Evolutionary conservation across 2,329 filamentous ascomycete genomes (phyloP).

Genomic region (Aureobasidium sp.): DNA sequence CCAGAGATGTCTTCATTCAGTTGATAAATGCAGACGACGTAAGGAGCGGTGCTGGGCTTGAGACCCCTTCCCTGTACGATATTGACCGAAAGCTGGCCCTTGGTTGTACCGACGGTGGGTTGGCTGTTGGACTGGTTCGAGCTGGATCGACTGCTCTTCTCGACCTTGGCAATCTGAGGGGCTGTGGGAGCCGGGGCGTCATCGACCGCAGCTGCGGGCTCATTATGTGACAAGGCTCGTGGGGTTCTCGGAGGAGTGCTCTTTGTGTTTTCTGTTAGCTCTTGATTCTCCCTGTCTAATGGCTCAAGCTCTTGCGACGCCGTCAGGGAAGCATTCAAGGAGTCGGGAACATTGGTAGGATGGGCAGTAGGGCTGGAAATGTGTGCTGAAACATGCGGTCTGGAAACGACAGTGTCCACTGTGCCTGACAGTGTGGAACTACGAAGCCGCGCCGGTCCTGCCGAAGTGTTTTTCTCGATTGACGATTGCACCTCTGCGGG

Average conservation of each 20-base stretch:
- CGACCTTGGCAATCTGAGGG: constrained; percentile 38
- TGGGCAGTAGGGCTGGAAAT: constrained; percentile 58
- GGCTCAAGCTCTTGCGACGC: constrained; percentile 37
- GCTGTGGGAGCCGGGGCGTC: constrained; percentile 29
- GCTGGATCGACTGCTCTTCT: constrained; percentile 29
- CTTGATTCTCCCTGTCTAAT: constrained; percentile 54
- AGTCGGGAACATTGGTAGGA: constrained; percentile 40
- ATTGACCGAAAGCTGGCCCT: constrained; percentile 83
- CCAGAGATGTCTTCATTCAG: constrained; percentile 93
- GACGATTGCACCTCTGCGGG: constrained; percentile 1
- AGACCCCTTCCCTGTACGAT: constrained; percentile 81
- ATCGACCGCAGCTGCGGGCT: constrained; percentile 20
- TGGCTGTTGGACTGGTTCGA: constrained; percentile 25
- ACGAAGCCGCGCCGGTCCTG: constrained; percentile 26
- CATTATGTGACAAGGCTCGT: constrained; percentile 63
- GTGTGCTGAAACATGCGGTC: constrained; percentile 59
- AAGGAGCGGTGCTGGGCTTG: constrained; percentile 77
- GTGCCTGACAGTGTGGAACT: constrained; percentile 43
- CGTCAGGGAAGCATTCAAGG: constrained; percentile 41
- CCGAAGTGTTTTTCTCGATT: constrained; percentile 19
- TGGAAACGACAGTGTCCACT: constrained; percentile 58
- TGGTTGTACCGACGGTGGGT: constrained; percentile 61
- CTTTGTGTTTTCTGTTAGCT: constrained; percentile 86
- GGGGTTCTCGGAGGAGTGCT: constrained; percentile 88
- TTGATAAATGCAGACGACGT: constrained; percentile 94